Evolutionary conservation across 2,329 filamentous ascomycete genomes (phyloP).

Genomic region (Aspergillus uvarum): DNA sequence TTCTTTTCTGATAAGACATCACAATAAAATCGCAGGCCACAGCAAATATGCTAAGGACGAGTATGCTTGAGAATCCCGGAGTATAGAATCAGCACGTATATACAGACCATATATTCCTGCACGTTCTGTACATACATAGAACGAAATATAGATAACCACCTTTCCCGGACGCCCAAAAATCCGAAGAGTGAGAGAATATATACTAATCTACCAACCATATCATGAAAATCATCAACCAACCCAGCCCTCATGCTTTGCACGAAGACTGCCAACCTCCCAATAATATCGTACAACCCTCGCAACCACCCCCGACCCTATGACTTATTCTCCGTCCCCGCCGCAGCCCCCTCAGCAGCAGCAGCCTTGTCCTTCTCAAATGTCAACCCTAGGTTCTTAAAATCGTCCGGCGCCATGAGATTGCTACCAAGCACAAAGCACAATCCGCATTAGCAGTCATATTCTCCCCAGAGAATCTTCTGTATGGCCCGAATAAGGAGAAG

Average conservation of each 20-base stretch:
- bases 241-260: not conserved
- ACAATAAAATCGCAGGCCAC: not conserved
- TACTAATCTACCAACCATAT: not conserved
- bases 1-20: not conserved
- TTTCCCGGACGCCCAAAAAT: not conserved
- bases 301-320: not conserved
- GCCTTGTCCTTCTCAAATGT: conserved; percentile 47
- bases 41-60: too few relatives aligned
- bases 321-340: conserved; percentile 2
- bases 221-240: not conserved
- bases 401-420: conserved; percentile 93
- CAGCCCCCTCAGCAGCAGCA: not conserved
- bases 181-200: not conserved
- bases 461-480: too few relatives aligned
- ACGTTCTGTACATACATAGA: not conserved
- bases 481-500: conserved; percentile 12
- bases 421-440: conserved; percentile 43
- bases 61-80: too few relatives aligned
- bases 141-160: not conserved
- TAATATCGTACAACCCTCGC: conserved; percentile 6
- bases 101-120: not conserved
- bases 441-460: not conserved
- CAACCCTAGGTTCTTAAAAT: conserved; percentile 92
- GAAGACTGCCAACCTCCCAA: too few relatives aligned
- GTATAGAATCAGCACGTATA: not conserved